These are phyloP conservation scores for Capsella bursapastoris DNA, from an alignment of 345 rosid genomes.

Conservation along the genomic window DNA sequence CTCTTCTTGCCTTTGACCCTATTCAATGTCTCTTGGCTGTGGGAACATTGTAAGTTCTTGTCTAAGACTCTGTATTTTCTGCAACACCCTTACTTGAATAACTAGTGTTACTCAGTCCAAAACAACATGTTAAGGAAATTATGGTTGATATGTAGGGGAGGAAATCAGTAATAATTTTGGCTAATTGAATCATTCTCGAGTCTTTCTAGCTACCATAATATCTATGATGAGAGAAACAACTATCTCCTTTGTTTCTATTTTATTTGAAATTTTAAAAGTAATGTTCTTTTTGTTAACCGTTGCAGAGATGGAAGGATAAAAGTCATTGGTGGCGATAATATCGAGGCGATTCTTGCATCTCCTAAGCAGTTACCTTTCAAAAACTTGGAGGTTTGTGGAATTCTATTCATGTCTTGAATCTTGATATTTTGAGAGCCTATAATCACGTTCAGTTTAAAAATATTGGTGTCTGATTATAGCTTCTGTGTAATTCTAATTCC, in stretches of 20 bases:
- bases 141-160: conserved; percentile 1
- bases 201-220: neutral
- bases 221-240: conserved; percentile 9
- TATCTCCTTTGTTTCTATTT: conserved; percentile 19
- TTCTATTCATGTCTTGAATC: conserved; percentile 27
- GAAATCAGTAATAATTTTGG: conserved; percentile 5
- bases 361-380: conserved; percentile 74
- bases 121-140: conserved; percentile 7
- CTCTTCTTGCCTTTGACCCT: conserved; percentile 79
- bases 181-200: conserved; percentile 18
- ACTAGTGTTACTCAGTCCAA: conserved; percentile 16
- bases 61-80: conserved; percentile 2
- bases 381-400: conserved; percentile 66
- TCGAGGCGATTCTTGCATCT: conserved; percentile 80
- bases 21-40: conserved; percentile 79
- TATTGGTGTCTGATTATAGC: conserved; percentile 24
- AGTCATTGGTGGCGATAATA: conserved; percentile 77
- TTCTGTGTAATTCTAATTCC: conserved; percentile 15
- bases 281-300: conserved; percentile 20
- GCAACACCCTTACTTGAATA: neutral
- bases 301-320: conserved; percentile 89
- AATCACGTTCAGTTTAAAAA: conserved; percentile 1
- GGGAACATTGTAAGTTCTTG: conserved; percentile 71
- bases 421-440: conserved; percentile 28
- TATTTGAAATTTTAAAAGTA: neutral